Base-by-base conservation (phyloP, 2,329 filamentous ascomycete species). In the Nemania sp. region DNA sequence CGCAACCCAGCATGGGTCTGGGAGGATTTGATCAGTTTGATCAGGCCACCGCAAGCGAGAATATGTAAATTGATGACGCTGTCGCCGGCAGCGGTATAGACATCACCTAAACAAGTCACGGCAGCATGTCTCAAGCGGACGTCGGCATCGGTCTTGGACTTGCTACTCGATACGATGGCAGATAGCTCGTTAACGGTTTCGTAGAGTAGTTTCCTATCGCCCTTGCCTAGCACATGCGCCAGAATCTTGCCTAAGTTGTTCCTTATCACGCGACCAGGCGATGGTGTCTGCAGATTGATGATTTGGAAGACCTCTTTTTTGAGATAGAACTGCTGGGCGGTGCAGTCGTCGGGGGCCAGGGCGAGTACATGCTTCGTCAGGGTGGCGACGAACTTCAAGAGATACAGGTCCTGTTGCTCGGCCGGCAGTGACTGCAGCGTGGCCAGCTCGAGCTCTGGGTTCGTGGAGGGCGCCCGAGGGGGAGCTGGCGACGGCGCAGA, bases 281-380 rank as follows among this genome's bases (percentile, higher is more conserved):
- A 82, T 51, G 93, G 93, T 34, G 90, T 81, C 43, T 85, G 71
- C 33, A 99, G 83, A 66, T 87, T 91, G 70, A 99, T 82, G 70
- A 99, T 88, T 74, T 96, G 91, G 72, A 97, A 90, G 62, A 97
- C 81, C 79, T 97, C 91, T 71, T 90, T 92, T 75, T 97, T 97
- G 65, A 99, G 80, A 70, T 90, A 90, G 65, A 91, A 86, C 73
- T 99, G 94, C 74, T 97, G 89, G 11, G 89, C 83, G 19, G 90
- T 93, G 62, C 92, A 89, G 68, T 89, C 89, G 63, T 96, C 90
- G 57, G 85, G 79, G 48, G 85, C 82, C 41, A 97, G 81, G 14
- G 77, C 77, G 49, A 86, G 80, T 39, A 96, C 89, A 79, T 97
- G 89, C 63, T 88, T 88, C 59, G 86, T 87, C 51, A 99, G 80